Evolutionary conservation across 257 asterid species (phyloP).

Genomic region (Scutellaria baicalensis): DNA sequence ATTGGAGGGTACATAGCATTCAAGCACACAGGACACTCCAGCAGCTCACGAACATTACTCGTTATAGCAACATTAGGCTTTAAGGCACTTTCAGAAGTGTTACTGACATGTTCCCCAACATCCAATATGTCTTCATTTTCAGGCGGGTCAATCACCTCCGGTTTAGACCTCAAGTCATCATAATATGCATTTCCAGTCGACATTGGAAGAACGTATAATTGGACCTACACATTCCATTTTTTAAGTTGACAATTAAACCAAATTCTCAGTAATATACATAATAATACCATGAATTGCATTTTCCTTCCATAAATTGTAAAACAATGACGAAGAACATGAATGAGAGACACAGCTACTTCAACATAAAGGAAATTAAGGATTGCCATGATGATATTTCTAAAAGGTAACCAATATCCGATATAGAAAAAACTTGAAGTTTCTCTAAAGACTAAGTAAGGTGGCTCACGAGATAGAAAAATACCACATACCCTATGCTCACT

Average conservation of each 20-base stretch:
- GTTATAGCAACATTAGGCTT: conserved; percentile 40
- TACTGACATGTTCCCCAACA: conserved; percentile 29
- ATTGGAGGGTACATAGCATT: conserved; percentile 49
- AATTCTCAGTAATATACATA: not conserved
- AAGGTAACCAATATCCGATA: not conserved
- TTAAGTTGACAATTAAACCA: not conserved
- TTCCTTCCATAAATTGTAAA: not conserved
- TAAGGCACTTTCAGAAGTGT: conserved; percentile 22
- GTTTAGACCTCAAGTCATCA: conserved; percentile 24
- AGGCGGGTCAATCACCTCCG: conserved; percentile 42
- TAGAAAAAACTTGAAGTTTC: not conserved
- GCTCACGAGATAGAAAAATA: not conserved
- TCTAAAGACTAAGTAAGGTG: not conserved
- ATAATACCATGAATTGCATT: not conserved
- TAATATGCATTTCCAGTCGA: conserved; percentile 33
- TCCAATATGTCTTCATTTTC: conserved; percentile 30
- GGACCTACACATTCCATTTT: conserved; percentile 14
- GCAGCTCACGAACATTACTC: conserved; percentile 38
- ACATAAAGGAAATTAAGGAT: not conserved
- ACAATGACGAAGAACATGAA: not conserved
- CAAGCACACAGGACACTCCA: conserved; percentile 43
- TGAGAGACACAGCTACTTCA: not conserved
- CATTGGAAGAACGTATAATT: conserved; percentile 17
- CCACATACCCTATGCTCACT: not conserved
- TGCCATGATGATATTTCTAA: not conserved